Evolutionary conservation across 495 filamentous ascomycete genomes (phyloP), one percentile per base, ranked within the genome.

Genomic region (Penicillium salamii): DNA sequence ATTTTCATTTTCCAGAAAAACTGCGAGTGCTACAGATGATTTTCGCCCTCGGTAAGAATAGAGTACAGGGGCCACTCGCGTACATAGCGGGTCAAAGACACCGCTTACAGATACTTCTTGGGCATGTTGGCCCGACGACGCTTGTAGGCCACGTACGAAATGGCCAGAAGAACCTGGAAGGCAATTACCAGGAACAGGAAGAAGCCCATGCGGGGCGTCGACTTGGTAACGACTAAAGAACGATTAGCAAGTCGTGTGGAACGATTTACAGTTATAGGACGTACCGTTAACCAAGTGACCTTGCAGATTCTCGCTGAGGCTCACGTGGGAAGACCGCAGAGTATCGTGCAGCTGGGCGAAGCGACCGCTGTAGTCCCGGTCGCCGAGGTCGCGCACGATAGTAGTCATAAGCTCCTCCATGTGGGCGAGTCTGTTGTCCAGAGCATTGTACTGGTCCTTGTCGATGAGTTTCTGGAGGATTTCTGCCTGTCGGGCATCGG

Each of bases 71-170:
- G n/a, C n/a, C n/a, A n/a, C n/a, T n/a, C n/a, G n/a, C n/a, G n/a
- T n/a, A n/a, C n/a, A n/a, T n/a, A n/a, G n/a, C n/a, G n/a, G n/a
- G n/a, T n/a, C n/a, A n/a, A n/a, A 21, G n/a, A 26, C 9, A 7
- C n/a, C 5, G 20, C 52, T 64, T 76, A 98, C 55, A 98, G 70
- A 68, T 90, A 98, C 67, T 98, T 98, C 83, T 97, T 97, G 26
- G 91, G 89, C 61, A 79, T 78, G 51, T 78, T 81, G 11, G 78
- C 74, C 69, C 87, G 85, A 55, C 85, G 81, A 52, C 84, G 76
- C 77, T 96, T 96, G 70, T 97, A 96, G 37, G 85, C 61, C 17
- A 91, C 59, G 66, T 91, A 98, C 14, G 73, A 79, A 7, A 61
- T 81, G 3, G 80, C 80, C 17, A 93, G 64, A 60, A 91, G 44